Evolutionary conservation across 306 rosid species (phyloP), one percentile per base, ranked within the genome.

Genomic region (Quercus aquifolioides): DNA sequence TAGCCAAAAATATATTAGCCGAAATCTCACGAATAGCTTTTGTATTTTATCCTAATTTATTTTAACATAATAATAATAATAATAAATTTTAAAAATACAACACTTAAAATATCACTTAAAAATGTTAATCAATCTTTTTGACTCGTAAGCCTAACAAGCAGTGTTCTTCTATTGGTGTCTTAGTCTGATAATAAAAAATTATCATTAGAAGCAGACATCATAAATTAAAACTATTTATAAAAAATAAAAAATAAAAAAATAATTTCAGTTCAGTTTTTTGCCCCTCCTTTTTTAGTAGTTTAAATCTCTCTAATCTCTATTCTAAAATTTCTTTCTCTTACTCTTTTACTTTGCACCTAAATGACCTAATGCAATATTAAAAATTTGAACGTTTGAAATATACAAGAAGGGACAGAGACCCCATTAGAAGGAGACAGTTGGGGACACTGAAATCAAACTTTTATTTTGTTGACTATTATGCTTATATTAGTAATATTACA

Each of bases 151-250:
- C 11, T 38, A 7, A 8, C 2, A 38, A 38, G 2, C 1, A 38
- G 11, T 38, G 3, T 41, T 41, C 46, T 41, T 38, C 11, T 41
- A 41, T 8, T 41, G 1, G 11, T 41, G 11, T 41, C 11, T 41
- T 41, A 8, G 3, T 41, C 3, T 2, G 9, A 41, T 41, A 41
- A 41, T 41, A 41, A 41, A 7, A 41, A 8, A 0, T 41, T 38
- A 38, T 38, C 46, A 38, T 38, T 8, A 38, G 0, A 0, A 2
- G 1, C 25, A 5, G 0, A 8, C 4, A 3, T 1, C 2, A 55
- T 19, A 55, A 55, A 18, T 20, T 8, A 0, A 4, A 55, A 55
- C 11, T 58, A 58, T 13, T 20, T n/a, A n/a, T 12, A 21, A 23
- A 20, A 23, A 26, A 26, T 23, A 26, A 1, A 1, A 26, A 33